Evolutionary conservation across 2,329 filamentous ascomycete genomes (phyloP).

Genomic region (Pezicula rhizophila): DNA sequence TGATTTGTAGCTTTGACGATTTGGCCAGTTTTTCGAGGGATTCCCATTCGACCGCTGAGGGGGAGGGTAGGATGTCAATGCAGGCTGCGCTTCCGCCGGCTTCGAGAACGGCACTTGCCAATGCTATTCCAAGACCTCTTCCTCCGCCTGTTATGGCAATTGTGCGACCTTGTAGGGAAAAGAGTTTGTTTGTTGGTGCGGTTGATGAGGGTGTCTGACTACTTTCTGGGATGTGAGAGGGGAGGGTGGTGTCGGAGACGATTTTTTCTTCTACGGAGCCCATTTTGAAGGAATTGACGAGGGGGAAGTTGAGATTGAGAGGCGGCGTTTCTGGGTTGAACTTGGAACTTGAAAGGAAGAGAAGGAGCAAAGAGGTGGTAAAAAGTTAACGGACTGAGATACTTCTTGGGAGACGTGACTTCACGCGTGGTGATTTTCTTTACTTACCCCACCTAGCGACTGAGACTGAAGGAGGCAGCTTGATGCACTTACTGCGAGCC

Average conservation of each 20-base stretch:
- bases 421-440: not conserved
- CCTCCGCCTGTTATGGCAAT: constrained; percentile 42
- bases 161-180: constrained; percentile 35
- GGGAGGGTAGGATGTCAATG: constrained; percentile 38
- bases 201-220: constrained; percentile 22
- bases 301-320: not conserved
- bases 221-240: constrained; percentile 22
- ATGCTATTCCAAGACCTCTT: constrained; percentile 41
- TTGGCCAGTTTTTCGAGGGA: constrained; percentile 35
- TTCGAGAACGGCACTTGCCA: constrained; percentile 42
- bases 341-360: not conserved
- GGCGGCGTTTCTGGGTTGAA: not conserved
- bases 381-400: not conserved
- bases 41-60: constrained; percentile 34
- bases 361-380: not conserved
- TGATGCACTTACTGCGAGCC: no score
- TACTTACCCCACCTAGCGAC: no score
- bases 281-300: not conserved
- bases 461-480: no score
- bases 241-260: constrained; percentile 8
- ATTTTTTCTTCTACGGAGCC: not conserved
- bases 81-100: constrained; percentile 43
- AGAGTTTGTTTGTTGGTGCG: constrained; percentile 27
- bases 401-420: not conserved
- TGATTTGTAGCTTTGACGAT: constrained; percentile 17